Conservation (phyloP, 768 basidiomycete genomes). For the Hysterangium stoloniferum region DNA sequence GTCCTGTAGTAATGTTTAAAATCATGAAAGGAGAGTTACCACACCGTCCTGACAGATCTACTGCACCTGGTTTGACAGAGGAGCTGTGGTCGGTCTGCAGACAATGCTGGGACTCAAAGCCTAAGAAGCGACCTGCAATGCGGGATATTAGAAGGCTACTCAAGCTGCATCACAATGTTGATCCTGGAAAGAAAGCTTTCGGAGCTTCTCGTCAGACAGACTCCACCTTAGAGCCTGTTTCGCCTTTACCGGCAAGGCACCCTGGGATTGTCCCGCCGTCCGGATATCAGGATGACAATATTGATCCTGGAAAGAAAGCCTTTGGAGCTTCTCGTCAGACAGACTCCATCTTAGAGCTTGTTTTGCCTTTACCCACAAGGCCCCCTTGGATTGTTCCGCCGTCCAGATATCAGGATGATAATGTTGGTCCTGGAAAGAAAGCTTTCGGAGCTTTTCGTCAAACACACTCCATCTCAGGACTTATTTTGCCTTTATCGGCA, state of each 20-base stretch:
- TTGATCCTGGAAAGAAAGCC: slow-evolving; percentile 7
- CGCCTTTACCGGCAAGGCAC: background rate
- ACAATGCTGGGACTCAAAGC: background rate
- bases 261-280: background rate
- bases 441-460: too few relatives aligned
- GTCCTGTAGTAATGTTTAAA: background rate
- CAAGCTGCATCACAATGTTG: too few relatives aligned
- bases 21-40: background rate
- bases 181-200: too few relatives aligned
- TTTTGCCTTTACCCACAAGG: too few relatives aligned
- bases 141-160: too few relatives aligned
- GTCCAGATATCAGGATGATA: too few relatives aligned
- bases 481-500: too few relatives aligned
- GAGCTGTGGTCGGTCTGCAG: background rate
- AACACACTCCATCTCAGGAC: too few relatives aligned
- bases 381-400: too few relatives aligned
- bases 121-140: background rate
- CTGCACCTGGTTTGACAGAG: background rate
- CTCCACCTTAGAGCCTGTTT: background rate
- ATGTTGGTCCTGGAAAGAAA: too few relatives aligned
- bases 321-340: too few relatives aligned
- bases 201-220: background rate
- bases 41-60: background rate
- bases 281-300: background rate
- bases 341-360: too few relatives aligned